Conservation (phyloP, 371 early-diverging fungal species). For the Lichtheimia corymbifera region DNA sequence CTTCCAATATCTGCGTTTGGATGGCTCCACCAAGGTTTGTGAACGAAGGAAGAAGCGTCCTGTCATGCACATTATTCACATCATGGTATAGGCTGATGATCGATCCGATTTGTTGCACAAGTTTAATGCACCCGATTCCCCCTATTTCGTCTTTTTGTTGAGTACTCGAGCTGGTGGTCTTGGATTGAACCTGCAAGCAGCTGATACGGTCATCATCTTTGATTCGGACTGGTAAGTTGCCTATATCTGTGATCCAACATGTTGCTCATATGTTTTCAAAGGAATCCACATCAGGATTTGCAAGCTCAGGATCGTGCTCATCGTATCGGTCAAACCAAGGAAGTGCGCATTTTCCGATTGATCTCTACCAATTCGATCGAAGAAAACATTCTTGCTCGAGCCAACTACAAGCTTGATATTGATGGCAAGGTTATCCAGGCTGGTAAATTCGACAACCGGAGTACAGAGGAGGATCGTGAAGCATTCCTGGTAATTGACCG, state of each 20-base stretch:
- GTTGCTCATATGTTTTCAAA: constrained; percentile 8
- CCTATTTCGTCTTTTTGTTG: constrained; percentile 91
- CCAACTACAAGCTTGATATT: constrained; percentile 93
- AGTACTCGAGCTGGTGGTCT: constrained; percentile 99
- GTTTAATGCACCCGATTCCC: constrained; percentile 84
- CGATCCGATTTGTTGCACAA: constrained; percentile 78
- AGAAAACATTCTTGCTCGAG: constrained; percentile 93
- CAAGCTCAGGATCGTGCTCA: constrained; percentile 99
- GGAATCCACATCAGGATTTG: constrained; percentile 98
- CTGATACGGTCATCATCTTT: constrained; percentile 99
- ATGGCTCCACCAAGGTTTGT: constrained; percentile 84
- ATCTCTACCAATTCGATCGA: constrained; percentile 95
- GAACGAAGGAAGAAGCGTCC: neutral
- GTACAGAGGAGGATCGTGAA: constrained; percentile 91
- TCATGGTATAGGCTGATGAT: constrained; percentile 60
- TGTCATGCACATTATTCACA: neutral
- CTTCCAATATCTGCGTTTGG: constrained; percentile 87
- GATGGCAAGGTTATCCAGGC: constrained; percentile 99
- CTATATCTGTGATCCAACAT: neutral
- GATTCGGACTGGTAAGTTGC: constrained; percentile 91
- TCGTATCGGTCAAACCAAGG: constrained; percentile 99
- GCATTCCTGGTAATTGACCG: constrained; percentile 57
- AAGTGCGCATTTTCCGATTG: constrained; percentile 96
- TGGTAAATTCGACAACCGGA: constrained; percentile 97
- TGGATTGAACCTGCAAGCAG: constrained; percentile 98